A percentile compares a stretch with the other conserved stretches of the same genome.
Conservation (phyloP, 2,329 filamentous ascomycete genomes). For the Scopulariopsis brevicaulis region DNA sequence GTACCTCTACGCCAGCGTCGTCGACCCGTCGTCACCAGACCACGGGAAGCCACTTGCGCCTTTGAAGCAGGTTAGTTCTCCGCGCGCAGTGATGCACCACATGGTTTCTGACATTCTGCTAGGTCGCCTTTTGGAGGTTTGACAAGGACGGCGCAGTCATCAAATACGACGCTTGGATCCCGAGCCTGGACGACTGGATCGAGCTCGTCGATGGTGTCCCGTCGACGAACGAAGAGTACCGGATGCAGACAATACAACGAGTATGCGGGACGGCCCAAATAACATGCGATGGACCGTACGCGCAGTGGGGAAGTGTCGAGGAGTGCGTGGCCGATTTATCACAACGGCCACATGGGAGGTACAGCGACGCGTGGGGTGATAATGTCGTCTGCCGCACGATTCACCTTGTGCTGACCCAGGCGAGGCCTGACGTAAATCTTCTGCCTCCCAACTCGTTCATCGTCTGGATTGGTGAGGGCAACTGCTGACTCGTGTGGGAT, state of each 20-base stretch:
- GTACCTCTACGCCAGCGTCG: conserved; percentile 20
- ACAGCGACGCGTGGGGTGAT: conserved; percentile 29
- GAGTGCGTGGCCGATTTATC: conserved; percentile 20
- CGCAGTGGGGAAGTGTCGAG: conserved; percentile 20
- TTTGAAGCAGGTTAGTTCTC: conserved; percentile 16
- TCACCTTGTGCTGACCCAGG: conserved; percentile 22
- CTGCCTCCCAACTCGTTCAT: background rate
- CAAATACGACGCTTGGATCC: conserved; percentile 31
- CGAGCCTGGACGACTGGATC: conserved; percentile 25
- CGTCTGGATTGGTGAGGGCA: background rate
- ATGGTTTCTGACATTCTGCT: background rate
- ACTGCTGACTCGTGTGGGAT: background rate
- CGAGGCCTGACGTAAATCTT: conserved; percentile 15
- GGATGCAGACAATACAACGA: conserved; percentile 15
- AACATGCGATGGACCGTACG: conserved; percentile 21
- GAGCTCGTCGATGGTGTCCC: conserved; percentile 14
- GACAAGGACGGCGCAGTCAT: conserved; percentile 27
- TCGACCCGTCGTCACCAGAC: conserved; percentile 16
- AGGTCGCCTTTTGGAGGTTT: conserved; percentile 33
- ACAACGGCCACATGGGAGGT: conserved; percentile 23
- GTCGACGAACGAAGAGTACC: conserved; percentile 14
- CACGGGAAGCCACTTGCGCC: conserved; percentile 18
- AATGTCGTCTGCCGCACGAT: conserved; percentile 28
- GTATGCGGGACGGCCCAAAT: conserved; percentile 21
- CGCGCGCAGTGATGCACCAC: background rate